phyloP scores from a whole-genome alignment of 768 basidiomycete species.

The Chalciporus piperatus region DNA sequence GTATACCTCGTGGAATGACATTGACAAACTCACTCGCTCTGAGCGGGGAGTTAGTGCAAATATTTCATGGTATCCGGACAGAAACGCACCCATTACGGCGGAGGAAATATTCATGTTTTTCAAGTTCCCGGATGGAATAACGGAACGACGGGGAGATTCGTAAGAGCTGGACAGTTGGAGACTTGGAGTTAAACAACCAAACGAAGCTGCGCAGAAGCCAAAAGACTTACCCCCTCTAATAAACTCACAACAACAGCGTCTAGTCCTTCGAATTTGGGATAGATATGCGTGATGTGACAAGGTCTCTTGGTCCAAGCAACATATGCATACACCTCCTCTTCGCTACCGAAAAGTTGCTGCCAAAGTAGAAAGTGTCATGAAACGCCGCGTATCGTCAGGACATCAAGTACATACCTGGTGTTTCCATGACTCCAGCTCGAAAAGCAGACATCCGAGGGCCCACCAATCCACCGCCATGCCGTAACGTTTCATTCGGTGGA shows the following conservation, averaged over 20 bases:
- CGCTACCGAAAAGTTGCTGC: slow-evolving; percentile 33
- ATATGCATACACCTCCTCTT: slow-evolving; percentile 21
- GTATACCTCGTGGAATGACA: slow-evolving; percentile 19
- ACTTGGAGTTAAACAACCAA: not conserved
- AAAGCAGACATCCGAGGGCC: slow-evolving; percentile 41
- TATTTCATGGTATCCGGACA: not conserved
- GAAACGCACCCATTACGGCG: slow-evolving; percentile 19
- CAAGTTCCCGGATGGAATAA: slow-evolving; percentile 18
- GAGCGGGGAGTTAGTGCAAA: slow-evolving; percentile 4
- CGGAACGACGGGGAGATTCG: slow-evolving; percentile 10
- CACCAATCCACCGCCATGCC: slow-evolving; percentile 40
- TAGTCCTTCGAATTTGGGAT: slow-evolving; percentile 24
- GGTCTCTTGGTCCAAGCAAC: slow-evolving; percentile 16
- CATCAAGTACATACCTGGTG: slow-evolving; percentile 22
- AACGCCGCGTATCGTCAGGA: not conserved
- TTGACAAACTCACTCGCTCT: slow-evolving; percentile 24
- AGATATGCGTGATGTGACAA: slow-evolving; percentile 12
- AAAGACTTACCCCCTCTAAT: slow-evolving; percentile 29
- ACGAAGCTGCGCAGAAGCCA: not conserved
- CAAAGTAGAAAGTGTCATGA: not conserved
- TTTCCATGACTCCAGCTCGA: slow-evolving; percentile 33
- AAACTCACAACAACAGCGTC: slow-evolving; percentile 23
- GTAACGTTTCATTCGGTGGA: slow-evolving; percentile 20
- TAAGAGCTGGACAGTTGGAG: slow-evolving; percentile 19
- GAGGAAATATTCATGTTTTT: slow-evolving; percentile 25